Percentiles rank a stretch among this genome's conserved stretches.
Evolutionary conservation across 2,329 filamentous ascomycete species (phyloP).

Genomic region (Venturia pyrina): DNA sequence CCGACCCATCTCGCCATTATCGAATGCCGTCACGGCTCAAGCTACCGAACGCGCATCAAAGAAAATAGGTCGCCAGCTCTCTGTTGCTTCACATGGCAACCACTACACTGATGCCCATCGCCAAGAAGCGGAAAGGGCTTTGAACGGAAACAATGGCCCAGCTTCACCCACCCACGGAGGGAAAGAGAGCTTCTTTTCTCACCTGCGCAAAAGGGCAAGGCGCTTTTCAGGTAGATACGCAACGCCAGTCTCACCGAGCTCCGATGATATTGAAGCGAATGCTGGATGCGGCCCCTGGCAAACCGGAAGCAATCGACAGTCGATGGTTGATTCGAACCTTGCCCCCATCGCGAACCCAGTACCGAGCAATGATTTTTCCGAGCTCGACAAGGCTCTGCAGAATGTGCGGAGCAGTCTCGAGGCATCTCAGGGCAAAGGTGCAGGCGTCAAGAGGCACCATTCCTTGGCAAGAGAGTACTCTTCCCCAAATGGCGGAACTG

Average conservation of each 20-base stretch:
- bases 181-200: conserved; percentile 97
- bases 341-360: conserved; percentile 22
- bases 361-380: conserved; percentile 44
- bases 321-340: conserved; percentile 61
- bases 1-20: conserved; percentile 89
- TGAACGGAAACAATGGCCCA: conserved; percentile 70
- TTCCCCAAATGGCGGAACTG: background rate
- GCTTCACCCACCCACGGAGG: conserved; percentile 68
- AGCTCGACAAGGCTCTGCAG: conserved; percentile 52
- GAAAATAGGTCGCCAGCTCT: conserved; percentile 92
- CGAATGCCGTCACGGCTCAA: conserved; percentile 73
- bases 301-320: conserved; percentile 61
- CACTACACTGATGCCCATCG: conserved; percentile 85
- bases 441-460: conserved; percentile 39
- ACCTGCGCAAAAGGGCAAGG: conserved; percentile 84
- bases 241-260: conserved; percentile 64
- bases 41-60: conserved; percentile 61
- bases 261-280: conserved; percentile 87
- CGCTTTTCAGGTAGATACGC: conserved; percentile 87
- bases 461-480: conserved; percentile 29
- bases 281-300: conserved; percentile 85
- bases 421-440: conserved; percentile 23
- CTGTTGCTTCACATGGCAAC: conserved; percentile 82
- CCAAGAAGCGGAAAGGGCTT: conserved; percentile 80
- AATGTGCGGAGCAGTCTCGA: conserved; percentile 51